phyloP scores from a whole-genome alignment of 306 rosid species.

The Begonia peltatifolia region DNA sequence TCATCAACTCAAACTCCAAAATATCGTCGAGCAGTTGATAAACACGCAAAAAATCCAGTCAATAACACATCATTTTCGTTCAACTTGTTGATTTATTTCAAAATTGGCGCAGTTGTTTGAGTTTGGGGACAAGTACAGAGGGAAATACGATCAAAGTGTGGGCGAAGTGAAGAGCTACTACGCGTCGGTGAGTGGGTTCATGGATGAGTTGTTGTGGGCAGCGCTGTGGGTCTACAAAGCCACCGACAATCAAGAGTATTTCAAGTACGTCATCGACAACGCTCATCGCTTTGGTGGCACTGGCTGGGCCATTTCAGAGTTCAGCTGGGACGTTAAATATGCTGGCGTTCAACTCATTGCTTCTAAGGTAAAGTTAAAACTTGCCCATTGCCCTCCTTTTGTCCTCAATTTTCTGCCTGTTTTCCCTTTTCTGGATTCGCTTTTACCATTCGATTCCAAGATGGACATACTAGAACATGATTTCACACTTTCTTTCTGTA shows the following conservation, averaged over 20 bases:
- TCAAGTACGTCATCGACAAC: conserved; percentile 35
- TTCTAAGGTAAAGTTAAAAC: conserved; percentile 33
- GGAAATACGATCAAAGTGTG: conserved; percentile 67
- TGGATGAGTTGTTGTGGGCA: conserved; percentile 86
- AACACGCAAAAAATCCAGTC: no score
- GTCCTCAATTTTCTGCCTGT: not conserved
- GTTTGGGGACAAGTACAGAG: conserved; percentile 59
- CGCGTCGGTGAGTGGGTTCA: conserved; percentile 69
- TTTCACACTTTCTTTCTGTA: not conserved
- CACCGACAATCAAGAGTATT: conserved; percentile 37
- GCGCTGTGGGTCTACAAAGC: conserved; percentile 66
- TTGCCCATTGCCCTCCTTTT: no score
- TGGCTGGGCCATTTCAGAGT: conserved; percentile 67
- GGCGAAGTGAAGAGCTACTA: conserved; percentile 47
- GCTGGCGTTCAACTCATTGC: conserved; percentile 61
- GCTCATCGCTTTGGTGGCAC: conserved; percentile 53
- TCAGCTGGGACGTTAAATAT: conserved; percentile 76
- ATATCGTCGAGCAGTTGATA: no score
- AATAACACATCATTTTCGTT: no score
- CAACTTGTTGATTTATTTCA: conserved; percentile 1
- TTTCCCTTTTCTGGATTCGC: not conserved
- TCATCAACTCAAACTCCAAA: no score
- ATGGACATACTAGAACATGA: not conserved
- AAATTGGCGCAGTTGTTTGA: conserved; percentile 49
- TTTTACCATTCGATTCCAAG: not conserved